Evolutionary conservation across 139 green algal genomes (phyloP).

Genomic region (Picochlorum sp.): DNA sequence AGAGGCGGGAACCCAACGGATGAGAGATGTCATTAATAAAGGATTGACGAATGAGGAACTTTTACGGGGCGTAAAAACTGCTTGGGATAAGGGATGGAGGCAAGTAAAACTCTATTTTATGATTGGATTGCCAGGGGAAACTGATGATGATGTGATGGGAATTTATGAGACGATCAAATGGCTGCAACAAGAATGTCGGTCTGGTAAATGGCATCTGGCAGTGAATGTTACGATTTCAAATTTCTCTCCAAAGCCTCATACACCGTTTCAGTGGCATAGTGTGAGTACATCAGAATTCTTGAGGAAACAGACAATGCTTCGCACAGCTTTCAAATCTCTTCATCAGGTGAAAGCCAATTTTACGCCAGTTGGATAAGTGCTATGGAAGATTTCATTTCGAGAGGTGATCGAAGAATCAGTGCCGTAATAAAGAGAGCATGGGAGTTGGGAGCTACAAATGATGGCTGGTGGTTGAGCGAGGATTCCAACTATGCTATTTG

Average conservation of each 20-base stretch:
- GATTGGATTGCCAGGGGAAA: constrained; percentile 64
- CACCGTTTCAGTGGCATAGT: constrained; percentile 66
- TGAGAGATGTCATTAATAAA: constrained; percentile 70
- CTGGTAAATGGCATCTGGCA: constrained; percentile 42
- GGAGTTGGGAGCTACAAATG: constrained; percentile 66
- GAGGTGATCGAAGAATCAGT: constrained; percentile 41
- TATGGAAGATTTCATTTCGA: constrained; percentile 65
- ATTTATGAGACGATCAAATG: constrained; percentile 60
- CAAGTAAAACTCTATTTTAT: constrained; percentile 67
- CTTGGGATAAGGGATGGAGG: constrained; percentile 58
- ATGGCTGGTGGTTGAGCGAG: constrained; percentile 52
- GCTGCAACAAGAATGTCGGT: constrained; percentile 54
- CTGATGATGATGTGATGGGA: constrained; percentile 67
- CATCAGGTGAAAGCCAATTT: constrained; percentile 59
- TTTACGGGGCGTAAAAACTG: constrained; percentile 56
- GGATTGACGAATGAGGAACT: constrained; percentile 68
- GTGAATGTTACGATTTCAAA: constrained; percentile 67
- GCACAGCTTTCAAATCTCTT: constrained; percentile 33
- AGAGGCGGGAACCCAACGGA: constrained; percentile 60
- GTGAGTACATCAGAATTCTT: constrained; percentile 55
- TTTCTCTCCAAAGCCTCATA: constrained; percentile 77
- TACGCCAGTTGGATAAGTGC: constrained; percentile 43
- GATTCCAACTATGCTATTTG: constrained; percentile 35
- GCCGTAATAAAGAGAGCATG: constrained; percentile 52
- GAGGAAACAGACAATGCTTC: constrained; percentile 59